phyloP scores from a whole-genome alignment of 163 green algal genomes.

The Volvox carteri region DNA sequence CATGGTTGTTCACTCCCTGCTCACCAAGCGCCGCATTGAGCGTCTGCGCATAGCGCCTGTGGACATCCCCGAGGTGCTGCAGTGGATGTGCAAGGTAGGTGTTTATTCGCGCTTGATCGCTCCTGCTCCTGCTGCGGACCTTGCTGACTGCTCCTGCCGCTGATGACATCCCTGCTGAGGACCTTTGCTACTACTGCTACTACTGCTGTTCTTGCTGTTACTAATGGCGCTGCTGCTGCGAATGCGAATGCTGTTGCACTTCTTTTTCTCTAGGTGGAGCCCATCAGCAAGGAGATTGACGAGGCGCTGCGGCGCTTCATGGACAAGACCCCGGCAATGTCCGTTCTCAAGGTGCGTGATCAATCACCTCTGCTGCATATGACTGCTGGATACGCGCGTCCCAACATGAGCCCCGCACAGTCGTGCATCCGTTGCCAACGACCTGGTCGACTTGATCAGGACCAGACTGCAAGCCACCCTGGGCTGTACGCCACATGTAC shows the following conservation, averaged over 20 bases:
- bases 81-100: conserved; percentile 81
- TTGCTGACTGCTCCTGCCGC: too few species aligned
- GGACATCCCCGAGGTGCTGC: conserved; percentile 77
- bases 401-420: background rate
- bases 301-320: conserved; percentile 69
- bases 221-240: too few species aligned
- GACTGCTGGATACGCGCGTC: background rate
- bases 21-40: conserved; percentile 76
- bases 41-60: conserved; percentile 66
- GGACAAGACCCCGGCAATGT: conserved; percentile 69
- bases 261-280: conserved; percentile 70
- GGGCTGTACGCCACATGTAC: background rate
- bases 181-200: too few species aligned
- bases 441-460: background rate
- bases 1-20: conserved; percentile 73
- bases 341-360: conserved; percentile 58
- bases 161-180: too few species aligned
- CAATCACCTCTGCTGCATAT: background rate
- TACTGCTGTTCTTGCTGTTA: too few species aligned
- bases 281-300: conserved; percentile 74
- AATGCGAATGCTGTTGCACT: too few species aligned
- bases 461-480: too few species aligned
- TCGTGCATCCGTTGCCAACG: background rate
- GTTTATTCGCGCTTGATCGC: background rate
- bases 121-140: too few species aligned